Evolutionary conservation across 176 grass and related monocot species (phyloP).

Genomic region (Hsuehochloa calcarea): DNA sequence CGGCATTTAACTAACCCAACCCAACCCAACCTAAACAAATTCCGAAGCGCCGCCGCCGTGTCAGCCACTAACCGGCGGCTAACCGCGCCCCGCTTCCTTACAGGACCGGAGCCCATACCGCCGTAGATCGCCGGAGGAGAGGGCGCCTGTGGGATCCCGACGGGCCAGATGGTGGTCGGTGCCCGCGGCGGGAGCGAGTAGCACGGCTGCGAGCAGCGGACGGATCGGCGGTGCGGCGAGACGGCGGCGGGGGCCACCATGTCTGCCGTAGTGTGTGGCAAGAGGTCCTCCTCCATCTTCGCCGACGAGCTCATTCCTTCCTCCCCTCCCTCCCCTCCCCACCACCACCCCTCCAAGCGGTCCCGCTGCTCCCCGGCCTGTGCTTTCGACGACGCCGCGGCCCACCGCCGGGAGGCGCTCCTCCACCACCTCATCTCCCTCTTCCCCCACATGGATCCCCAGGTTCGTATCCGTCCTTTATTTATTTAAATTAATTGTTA

Average conservation of each 20-base stretch:
- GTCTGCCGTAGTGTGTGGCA: conserved; percentile 95
- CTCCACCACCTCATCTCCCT: conserved; percentile 49
- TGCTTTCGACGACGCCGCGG: conserved; percentile 36
- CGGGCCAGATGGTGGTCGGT: too few relatives aligned
- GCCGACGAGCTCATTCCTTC: conserved; percentile 73
- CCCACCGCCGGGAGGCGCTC: conserved; percentile 40
- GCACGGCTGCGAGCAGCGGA: neutral
- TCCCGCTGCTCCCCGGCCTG: conserved; percentile 59
- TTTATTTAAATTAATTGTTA: neutral
- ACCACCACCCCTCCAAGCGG: conserved; percentile 58
- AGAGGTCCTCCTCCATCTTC: conserved; percentile 94
- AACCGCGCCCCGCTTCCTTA: too few relatives aligned
- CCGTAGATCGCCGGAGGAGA: too few relatives aligned
- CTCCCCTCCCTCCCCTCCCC: conserved; percentile 42
- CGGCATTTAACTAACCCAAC: too few relatives aligned
- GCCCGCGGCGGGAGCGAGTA: too few relatives aligned
- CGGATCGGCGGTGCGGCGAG: conserved; percentile 38
- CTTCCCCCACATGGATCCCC: conserved; percentile 83
- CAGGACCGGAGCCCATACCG: too few relatives aligned
- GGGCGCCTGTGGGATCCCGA: too few relatives aligned
- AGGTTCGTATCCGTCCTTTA: conserved; percentile 28
- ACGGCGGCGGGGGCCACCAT: conserved; percentile 57
- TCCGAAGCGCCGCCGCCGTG: too few relatives aligned
- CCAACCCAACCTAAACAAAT: too few relatives aligned
- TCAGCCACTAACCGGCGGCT: too few relatives aligned